Conservation (phyloP, 768 basidiomycete species). For the Leccinum truebloodii region DNA sequence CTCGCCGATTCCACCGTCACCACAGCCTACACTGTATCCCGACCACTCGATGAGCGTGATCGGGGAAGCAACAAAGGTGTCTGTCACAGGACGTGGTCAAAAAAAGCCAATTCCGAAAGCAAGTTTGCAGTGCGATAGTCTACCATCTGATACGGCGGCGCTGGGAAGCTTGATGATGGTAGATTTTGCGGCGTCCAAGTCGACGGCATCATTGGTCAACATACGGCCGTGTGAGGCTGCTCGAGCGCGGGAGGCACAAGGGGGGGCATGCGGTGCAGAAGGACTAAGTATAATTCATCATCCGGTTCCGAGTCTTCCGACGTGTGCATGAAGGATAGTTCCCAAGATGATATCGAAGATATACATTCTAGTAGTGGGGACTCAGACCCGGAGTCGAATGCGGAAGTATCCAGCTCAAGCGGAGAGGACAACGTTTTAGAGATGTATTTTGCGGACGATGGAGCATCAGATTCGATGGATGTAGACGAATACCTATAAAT, state of each 20-base stretch:
- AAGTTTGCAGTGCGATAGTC: conserved; percentile 21
- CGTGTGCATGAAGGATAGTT: no score
- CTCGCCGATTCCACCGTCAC: conserved; percentile 45
- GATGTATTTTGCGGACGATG: no score
- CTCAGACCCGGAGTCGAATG: no score
- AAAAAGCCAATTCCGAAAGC: conserved; percentile 37
- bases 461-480: no score
- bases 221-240: conserved; percentile 29
- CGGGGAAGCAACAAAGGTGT: conserved; percentile 36
- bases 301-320: no score
- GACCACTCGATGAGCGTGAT: conserved; percentile 71
- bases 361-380: no score
- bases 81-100: conserved; percentile 29
- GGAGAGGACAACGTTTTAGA: no score
- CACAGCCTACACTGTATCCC: conserved; percentile 65
- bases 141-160: conserved; percentile 43
- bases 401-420: no score
- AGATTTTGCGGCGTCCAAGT: conserved; percentile 48
- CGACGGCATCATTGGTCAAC: conserved; percentile 34
- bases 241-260: conserved; percentile 30
- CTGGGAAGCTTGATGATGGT: conserved; percentile 64
- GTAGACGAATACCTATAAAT: no score
- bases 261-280: background rate
- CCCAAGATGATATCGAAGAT: no score
- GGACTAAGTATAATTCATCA: background rate